Conservation (phyloP, 148 eudicot species). For the Rhododendron williamsianum region DNA sequence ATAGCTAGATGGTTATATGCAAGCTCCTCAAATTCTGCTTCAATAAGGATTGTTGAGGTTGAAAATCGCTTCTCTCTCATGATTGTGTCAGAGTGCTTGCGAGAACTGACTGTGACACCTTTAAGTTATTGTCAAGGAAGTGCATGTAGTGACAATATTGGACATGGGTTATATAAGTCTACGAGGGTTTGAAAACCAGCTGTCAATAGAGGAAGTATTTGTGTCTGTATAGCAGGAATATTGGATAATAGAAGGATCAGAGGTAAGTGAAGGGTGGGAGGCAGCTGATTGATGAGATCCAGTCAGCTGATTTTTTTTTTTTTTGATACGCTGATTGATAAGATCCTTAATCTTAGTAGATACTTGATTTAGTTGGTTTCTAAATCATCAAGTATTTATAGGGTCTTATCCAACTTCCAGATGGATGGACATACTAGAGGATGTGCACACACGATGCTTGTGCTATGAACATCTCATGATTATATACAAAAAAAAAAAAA, state of each 20-base stretch:
- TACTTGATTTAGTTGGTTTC: neutral
- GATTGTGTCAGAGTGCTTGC: neutral
- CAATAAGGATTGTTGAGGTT: neutral
- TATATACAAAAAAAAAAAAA: too few relatives aligned
- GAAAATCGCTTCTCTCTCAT: neutral
- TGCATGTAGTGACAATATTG: neutral
- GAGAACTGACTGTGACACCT: neutral
- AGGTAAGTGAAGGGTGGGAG: neutral
- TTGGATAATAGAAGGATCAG: neutral
- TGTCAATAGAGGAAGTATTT: neutral
- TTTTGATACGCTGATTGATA: neutral
- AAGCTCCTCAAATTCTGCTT: neutral
- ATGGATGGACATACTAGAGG: neutral
- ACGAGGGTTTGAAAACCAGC: neutral
- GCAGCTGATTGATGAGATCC: neutral
- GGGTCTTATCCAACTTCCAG: neutral
- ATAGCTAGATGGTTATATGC: neutral
- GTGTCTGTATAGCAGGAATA: neutral
- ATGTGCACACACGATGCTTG: neutral
- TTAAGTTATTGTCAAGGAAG: neutral
- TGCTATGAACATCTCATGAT: neutral
- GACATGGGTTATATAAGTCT: neutral
- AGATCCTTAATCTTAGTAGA: neutral
- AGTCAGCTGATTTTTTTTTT: neutral
- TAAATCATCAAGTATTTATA: neutral